Evolutionary conservation across 1,284 basidiomycete species (phyloP).

Genomic region (Pholiota adiposa): DNA sequence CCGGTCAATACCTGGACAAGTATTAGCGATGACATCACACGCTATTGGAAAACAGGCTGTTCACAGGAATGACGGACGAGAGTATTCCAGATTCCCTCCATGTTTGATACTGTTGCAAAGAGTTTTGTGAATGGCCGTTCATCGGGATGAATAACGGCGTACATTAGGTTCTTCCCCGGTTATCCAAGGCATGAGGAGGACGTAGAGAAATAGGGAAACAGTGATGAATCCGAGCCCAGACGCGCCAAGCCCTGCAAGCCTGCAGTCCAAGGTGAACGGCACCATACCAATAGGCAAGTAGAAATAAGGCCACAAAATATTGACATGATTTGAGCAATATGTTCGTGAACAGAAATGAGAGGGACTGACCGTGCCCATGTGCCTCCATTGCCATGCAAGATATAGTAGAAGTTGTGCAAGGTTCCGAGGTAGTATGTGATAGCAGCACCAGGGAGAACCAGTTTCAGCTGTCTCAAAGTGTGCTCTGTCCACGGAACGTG

Average conservation of each 20-base stretch:
- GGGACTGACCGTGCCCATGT: constrained; percentile 56
- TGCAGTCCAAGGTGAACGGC: constrained; percentile 27
- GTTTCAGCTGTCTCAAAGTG: constrained; percentile 69
- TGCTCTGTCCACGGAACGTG: constrained; percentile 43
- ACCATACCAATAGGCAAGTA: not conserved
- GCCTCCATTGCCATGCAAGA: constrained; percentile 39
- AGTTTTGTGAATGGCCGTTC: not conserved
- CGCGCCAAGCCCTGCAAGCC: constrained; percentile 53
- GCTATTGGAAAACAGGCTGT: constrained; percentile 12
- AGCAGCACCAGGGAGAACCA: constrained; percentile 67
- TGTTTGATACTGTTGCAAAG: constrained; percentile 51
- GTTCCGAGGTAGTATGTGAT: constrained; percentile 66
- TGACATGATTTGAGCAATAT: constrained; percentile 1
- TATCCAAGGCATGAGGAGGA: constrained; percentile 65
- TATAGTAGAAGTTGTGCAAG: constrained; percentile 48
- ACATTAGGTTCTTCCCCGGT: constrained; percentile 71
- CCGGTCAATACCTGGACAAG: constrained; percentile 54
- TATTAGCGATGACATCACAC: not conserved
- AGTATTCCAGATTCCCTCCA: constrained; percentile 66
- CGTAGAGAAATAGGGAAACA: constrained; percentile 70
- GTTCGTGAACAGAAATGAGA: not conserved
- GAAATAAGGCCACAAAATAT: constrained; percentile 1
- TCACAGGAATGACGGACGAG: constrained; percentile 60
- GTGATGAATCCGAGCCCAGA: constrained; percentile 60
- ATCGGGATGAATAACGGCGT: constrained; percentile 31